Base-by-base conservation (phyloP, 164 flowering plant species). In the Aristolochia californica region DNA sequence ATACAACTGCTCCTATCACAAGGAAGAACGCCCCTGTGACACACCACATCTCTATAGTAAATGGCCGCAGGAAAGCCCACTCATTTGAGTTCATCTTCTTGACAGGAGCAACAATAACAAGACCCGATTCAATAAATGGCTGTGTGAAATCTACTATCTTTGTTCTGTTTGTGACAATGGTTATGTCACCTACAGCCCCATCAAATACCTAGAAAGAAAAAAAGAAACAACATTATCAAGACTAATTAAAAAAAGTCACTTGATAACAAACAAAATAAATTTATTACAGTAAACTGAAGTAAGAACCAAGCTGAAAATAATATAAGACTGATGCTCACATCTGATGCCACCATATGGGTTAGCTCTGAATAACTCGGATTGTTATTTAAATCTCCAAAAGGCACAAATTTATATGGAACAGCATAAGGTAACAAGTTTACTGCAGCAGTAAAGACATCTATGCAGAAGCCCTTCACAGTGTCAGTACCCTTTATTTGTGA, bases 371-470 rank as follows among this genome's bases (percentile, higher is more conserved):
- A 83, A 68, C 68, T 80, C 24, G 99, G 99, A 57, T 89, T 89
- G 18, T 74, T 14, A 2, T 13, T 66, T 24, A 88, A 90, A 70
- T 93, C 78, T 50, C 99, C 97, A 56, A 44, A 82, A 20, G 87
- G 75, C 11, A 87, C 49, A 59, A 83, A 87, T 64, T 71, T 59
- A 61, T 76, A 79, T 0, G 87, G 88, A 56, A 93, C 85, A 45
- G 85, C 77, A 74, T 93, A 93, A 5, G 97, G 91, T 63, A 93
- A 65, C 70, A 89, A 73, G 66, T 60, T 79, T 16, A 85, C 68
- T 27, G 97, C 96, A 62, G 97, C 79, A 13, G 61, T 69, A 59
- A 93, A 93, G 2, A 93, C 95, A 72, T 93, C 99, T 56, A 89
- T 83, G 72, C 97, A 87, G 63, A 77, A 87, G 18, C 91, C 93